Conservation (phyloP, 2,329 filamentous ascomycete genomes). For the Fusarium lateritium region DNA sequence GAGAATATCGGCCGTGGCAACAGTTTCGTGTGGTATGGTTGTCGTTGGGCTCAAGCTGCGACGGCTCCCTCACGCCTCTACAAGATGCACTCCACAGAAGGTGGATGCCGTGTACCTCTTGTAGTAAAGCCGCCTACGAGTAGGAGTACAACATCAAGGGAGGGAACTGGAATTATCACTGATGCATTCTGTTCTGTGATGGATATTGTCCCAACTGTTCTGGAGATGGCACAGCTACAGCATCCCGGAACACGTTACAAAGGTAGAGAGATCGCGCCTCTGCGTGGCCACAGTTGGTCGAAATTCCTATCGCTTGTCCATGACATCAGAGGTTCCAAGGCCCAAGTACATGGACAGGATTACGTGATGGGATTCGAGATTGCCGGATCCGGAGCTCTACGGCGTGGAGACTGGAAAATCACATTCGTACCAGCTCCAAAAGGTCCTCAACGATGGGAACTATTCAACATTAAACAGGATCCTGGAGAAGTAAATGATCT, state of each 20-base stretch:
- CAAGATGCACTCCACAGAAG: conserved; percentile 3
- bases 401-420: conserved; percentile 70
- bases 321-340: background rate
- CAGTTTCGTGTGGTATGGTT: conserved; percentile 4
- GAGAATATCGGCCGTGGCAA: background rate
- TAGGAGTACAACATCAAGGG: background rate
- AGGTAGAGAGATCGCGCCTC: conserved; percentile 12
- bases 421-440: conserved; percentile 68
- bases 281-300: conserved; percentile 26
- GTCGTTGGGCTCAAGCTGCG: conserved; percentile 4
- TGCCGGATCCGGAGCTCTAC: conserved; percentile 66
- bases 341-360: conserved; percentile 50
- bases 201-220: conserved; percentile 63
- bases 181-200: conserved; percentile 58
- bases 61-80: background rate
- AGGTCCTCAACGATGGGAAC: conserved; percentile 67
- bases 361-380: conserved; percentile 70
- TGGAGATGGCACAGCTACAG: conserved; percentile 57
- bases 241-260: conserved; percentile 51
- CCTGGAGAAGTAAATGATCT: conserved; percentile 67
- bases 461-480: conserved; percentile 68
- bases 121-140: background rate
- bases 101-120: background rate
- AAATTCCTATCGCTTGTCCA: conserved; percentile 1
- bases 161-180: background rate